Base-by-base conservation (phyloP, 2,329 filamentous ascomycete genomes). In the Emericellopsis atlantica region DNA sequence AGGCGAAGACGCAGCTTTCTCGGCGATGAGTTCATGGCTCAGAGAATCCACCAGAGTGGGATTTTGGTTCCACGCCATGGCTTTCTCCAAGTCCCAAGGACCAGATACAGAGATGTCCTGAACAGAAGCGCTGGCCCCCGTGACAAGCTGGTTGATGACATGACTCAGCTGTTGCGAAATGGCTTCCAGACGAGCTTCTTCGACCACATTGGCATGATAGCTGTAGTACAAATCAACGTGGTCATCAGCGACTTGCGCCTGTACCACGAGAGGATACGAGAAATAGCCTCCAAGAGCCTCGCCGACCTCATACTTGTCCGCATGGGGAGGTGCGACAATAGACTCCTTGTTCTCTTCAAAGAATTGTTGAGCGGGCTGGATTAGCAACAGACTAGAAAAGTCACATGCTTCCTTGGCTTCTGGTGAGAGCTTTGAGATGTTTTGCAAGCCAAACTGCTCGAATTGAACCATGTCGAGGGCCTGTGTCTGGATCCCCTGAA, bases 21-120 rank as follows among this genome's bases (percentile, higher is more conserved):
- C 55, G 9, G 57, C 54, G 40, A 72, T 61, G 40, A 70, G 49
- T 31, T 70, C 62, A 45, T 72, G 69, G 57, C 37, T 12, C 24
- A 40, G 21, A 6, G 14, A 12, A 12, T 26, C 24, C 11, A 24
- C 24, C 16, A 15, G 24, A 21, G 29, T 40, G 24, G 32, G n/a
- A 21, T 14, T 3, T 21, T 22, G 18, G 15, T 31, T 32, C 26
- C 15, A 32, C 36, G 40, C n/a, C 33, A 21, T 29, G 26, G 22
- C 26, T 31, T 31, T 2, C 22, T 41, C 40, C 15, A 29, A 23
- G 18, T 42, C 40, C 40, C 40, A 42, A 7, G 35, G 18, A 4
- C 16, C 35, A 6, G 40, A 15, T 22, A 42, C 26, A 4, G 26
- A 22, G 10, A 42, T 14, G 21, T 42, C 40, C 18, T 10, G 18